These are phyloP conservation scores for Microcyclosporella mali DNA, from an alignment of 2,329 filamentous ascomycete genomes.

Conservation along the genomic window DNA sequence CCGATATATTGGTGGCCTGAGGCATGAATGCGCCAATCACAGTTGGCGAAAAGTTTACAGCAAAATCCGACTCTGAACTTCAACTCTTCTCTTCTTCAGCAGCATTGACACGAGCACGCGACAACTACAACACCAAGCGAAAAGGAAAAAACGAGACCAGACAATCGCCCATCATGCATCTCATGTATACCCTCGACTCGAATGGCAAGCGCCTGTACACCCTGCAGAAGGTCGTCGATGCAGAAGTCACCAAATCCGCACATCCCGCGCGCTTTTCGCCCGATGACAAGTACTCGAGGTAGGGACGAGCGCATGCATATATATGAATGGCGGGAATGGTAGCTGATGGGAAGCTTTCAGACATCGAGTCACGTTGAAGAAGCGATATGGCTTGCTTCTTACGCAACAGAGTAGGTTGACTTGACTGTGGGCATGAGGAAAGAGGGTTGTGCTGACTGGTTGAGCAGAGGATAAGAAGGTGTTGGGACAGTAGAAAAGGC, in stretches of 20 bases:
- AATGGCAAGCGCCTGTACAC: constrained; percentile 89
- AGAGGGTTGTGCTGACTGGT: constrained; percentile 4
- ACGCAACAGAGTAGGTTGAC: constrained; percentile 57
- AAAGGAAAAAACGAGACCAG: background rate
- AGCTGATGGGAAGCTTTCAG: constrained; percentile 38
- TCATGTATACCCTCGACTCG: constrained; percentile 79
- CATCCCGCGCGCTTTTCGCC: constrained; percentile 95
- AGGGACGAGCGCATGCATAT: constrained; percentile 19
- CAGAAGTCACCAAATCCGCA: constrained; percentile 88
- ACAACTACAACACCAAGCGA: background rate
- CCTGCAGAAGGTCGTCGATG: constrained; percentile 76
- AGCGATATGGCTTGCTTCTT: constrained; percentile 80
- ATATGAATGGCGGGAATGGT: background rate
- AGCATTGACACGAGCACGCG: background rate
- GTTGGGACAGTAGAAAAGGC: constrained; percentile 34
- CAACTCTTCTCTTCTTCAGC: background rate
- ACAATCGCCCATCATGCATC: constrained; percentile 51
- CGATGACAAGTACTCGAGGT: constrained; percentile 94
- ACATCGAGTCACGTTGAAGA: constrained; percentile 91
- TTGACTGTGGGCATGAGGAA: background rate
- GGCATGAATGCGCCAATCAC: background rate
- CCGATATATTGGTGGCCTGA: background rate
- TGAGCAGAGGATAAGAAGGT: constrained; percentile 39
- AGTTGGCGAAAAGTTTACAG: background rate
- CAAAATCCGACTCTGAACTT: background rate